Evolutionary conservation across 805 yeast genomes (phyloP), one percentile per base, ranked within the genome.

Genomic region (Candida methanosorbosa): DNA sequence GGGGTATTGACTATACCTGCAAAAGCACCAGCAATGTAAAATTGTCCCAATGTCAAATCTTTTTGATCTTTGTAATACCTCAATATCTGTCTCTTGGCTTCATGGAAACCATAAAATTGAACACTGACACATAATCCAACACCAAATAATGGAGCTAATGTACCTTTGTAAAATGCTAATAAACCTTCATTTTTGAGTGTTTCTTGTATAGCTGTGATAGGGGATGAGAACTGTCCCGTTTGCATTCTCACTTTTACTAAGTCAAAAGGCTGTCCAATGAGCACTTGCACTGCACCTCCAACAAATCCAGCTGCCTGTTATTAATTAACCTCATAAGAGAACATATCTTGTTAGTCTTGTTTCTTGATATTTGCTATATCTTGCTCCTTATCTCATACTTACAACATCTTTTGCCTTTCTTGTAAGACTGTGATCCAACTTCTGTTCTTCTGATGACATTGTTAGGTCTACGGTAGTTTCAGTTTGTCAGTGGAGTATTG

Each of bases 101-200:
- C 85, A 48, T 75, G 82, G 47, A 77, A 81, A 1, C 85, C 83
- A 46, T 77, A 78, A 51, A 78, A 78, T 47, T 78, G 85, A 22
- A 77, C 57, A 2, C 81, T 75, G 7, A 78, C 85, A 59, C 85
- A 78, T 1, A 72, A 77, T 1, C 83, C 77, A 5, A 78, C 85
- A 6, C 84, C 83, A 30, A 78, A 42, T 35, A 78, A 61, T n/a
- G 84, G 84, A 4, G 82, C 82, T 32, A 78, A 58, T 5, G 81
- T 79, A 16, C 84, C 84, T 49, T 78, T 61, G 54, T 78, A 78
- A 44, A 78, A 72, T 0, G 83, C 83, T 14, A 56, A 41, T n/a
- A 67, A 56, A 2, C 85, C 85, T 51, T 77, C 84, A 29, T 70
- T 72, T 25, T 63, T 64, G 30, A 78, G 46, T 0, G 83, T 75